Evolutionary conservation across 805 yeast species (phyloP).

Genomic region (Wickerhamia fluorescens): DNA sequence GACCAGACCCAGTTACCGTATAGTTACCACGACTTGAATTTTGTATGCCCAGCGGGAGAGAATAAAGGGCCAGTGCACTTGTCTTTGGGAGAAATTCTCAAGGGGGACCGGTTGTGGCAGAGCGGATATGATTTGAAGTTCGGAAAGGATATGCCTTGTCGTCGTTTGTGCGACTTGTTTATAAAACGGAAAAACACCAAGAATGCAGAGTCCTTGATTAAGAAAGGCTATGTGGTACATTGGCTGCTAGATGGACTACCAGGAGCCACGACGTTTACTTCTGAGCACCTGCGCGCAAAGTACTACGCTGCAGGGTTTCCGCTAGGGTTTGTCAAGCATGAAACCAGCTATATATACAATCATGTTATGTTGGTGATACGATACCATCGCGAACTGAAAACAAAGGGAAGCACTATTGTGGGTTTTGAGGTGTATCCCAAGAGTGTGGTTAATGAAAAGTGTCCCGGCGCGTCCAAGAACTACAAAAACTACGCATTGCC

Average conservation of each 20-base stretch:
- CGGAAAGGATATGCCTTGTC: conserved; percentile 61
- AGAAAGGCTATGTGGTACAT: conserved; percentile 68
- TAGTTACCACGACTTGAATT: conserved; percentile 70
- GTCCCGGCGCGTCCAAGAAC: conserved; percentile 68
- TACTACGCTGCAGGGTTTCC: conserved; percentile 87
- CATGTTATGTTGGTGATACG: conserved; percentile 78
- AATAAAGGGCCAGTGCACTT: conserved; percentile 54
- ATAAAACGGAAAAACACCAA: conserved; percentile 33
- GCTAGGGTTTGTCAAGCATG: conserved; percentile 61
- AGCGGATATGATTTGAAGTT: conserved; percentile 63
- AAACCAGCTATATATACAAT: conserved; percentile 56
- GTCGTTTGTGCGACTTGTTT: conserved; percentile 59
- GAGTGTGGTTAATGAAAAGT: conserved; percentile 57
- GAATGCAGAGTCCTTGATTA: conserved; percentile 51
- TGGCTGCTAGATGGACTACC: conserved; percentile 84
- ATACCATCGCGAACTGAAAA: conserved; percentile 45
- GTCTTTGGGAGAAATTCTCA: conserved; percentile 67
- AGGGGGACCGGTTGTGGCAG: conserved; percentile 76
- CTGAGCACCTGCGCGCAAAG: conserved; percentile 49
- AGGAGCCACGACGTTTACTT: conserved; percentile 76
- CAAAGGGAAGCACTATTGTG: conserved; percentile 51
- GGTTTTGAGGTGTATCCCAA: conserved; percentile 89
- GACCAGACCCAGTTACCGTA: conserved; percentile 72
- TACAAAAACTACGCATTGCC: conserved; percentile 51
- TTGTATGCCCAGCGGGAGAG: conserved; percentile 64